phyloP scores from a whole-genome alignment of 805 yeast genomes.

The Ogataea minuta region DNA sequence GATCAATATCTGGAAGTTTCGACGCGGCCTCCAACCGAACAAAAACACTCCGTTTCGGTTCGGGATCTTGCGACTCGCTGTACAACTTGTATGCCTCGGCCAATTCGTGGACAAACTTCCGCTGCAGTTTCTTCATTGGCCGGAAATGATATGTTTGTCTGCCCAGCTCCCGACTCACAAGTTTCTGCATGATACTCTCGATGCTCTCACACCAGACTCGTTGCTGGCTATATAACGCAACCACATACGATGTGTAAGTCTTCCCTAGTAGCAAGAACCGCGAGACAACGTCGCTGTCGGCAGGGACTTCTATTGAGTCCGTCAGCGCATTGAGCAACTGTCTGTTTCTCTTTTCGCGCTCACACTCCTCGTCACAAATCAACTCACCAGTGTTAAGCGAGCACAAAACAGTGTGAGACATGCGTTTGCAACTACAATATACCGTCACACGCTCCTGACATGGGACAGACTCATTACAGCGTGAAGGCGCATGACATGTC shows the following conservation, averaged over 20 bases:
- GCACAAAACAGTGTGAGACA: conserved; percentile 49
- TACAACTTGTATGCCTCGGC: conserved; percentile 58
- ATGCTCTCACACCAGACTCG: conserved; percentile 65
- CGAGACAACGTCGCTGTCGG: conserved; percentile 22
- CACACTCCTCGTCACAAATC: conserved; percentile 73
- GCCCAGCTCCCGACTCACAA: conserved; percentile 41
- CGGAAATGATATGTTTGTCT: conserved; percentile 56
- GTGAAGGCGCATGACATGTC: conserved; percentile 59
- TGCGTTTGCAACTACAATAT: conserved; percentile 65
- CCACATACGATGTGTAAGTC: conserved; percentile 46
- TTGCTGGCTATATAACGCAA: conserved; percentile 53
- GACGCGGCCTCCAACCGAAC: conserved; percentile 40
- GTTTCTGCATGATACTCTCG: conserved; percentile 50
- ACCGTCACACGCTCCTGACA: conserved; percentile 53
- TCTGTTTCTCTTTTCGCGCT: conserved; percentile 54
- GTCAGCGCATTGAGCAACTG: conserved; percentile 61
- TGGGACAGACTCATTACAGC: conserved; percentile 50
- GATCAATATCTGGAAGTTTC: conserved; percentile 41
- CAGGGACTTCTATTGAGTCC: conserved; percentile 9
- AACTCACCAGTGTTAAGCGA: conserved; percentile 39
- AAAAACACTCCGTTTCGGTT: conserved; percentile 73
- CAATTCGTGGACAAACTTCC: conserved; percentile 68
- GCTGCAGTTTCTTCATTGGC: conserved; percentile 68
- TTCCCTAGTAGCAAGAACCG: conserved; percentile 27
- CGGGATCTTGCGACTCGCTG: conserved; percentile 76